Percentiles rank a stretch among this genome's conserved stretches.
These are phyloP conservation scores for Agastache rugosa DNA, from an alignment of 257 asterid genomes.

Conservation along the genomic window DNA sequence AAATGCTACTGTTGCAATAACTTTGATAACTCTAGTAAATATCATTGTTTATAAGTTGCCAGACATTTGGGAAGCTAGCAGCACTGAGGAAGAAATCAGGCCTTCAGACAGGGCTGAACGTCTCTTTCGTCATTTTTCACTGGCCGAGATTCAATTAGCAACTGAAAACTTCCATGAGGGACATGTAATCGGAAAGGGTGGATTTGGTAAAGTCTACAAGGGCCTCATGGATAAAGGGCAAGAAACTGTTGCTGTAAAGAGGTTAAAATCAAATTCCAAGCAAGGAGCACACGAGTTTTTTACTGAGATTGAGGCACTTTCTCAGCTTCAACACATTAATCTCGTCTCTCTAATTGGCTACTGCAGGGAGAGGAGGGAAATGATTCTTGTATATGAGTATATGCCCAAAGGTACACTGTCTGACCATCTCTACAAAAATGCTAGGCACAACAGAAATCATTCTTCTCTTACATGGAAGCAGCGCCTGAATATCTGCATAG, in stretches of 20 bases:
- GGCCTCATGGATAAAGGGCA: slow-evolving; percentile 21
- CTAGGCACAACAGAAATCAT: background rate
- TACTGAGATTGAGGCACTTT: slow-evolving; percentile 7
- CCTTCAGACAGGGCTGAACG: slow-evolving; percentile 38
- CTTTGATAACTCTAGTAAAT: slow-evolving; percentile 33
- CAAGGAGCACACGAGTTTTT: slow-evolving; percentile 26
- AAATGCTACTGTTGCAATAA: slow-evolving; percentile 37
- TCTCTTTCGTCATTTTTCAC: slow-evolving; percentile 47
- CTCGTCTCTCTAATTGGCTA: slow-evolving; percentile 17
- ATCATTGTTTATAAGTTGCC: slow-evolving; percentile 37
- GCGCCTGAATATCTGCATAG: background rate
- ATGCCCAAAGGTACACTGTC: slow-evolving; percentile 20
- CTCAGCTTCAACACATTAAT: slow-evolving; percentile 15
- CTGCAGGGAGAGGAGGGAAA: slow-evolving; percentile 10
- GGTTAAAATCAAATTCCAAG: slow-evolving; percentile 41
- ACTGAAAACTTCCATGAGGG: slow-evolving; percentile 8
- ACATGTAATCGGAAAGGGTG: slow-evolving; percentile 1
- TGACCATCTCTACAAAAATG: slow-evolving; percentile 9
- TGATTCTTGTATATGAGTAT: slow-evolving; percentile 29
- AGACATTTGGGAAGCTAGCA: slow-evolving; percentile 37
- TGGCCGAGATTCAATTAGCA: slow-evolving; percentile 43
- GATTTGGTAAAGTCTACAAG: slow-evolving; percentile 19
- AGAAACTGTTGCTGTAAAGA: slow-evolving; percentile 47
- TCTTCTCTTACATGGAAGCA: background rate
- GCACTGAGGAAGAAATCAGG: slow-evolving; percentile 31